Evolutionary conservation across 1,139 yeast genomes (phyloP), one percentile per base, ranked within the genome.

Genomic region (Blastobotrys malaysiensis): DNA sequence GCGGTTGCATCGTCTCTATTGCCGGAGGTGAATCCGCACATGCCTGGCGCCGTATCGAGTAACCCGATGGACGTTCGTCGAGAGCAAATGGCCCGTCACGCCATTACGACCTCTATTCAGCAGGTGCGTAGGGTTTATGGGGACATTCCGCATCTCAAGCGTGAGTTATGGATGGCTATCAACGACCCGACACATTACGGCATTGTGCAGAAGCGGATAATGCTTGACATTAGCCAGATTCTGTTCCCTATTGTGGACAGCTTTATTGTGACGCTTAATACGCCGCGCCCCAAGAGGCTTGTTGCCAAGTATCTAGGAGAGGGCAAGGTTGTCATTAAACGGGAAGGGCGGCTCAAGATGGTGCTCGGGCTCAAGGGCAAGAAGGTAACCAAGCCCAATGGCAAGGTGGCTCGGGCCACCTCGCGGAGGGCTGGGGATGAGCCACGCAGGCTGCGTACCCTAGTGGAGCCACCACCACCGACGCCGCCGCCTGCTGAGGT

Each of bases 231-330:
- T 1, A 76, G 88, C 55, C 81, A 82, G 52, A 77, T 91, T 5
- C 70, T 93, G 45, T 88, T 81, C 64, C 79, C 79, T 46, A 81
- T 89, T n/a, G 70, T 74, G 39, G 85, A 86, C 60, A 75, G 82
- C 2, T 79, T 84, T 49, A 66, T 79, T 19, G 88, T 89, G 1
- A 78, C 74, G 9, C 71, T 90, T 18, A 79, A 83, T 1, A 73
- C 84, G 16, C 97, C 97, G 2, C 77, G 80, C 52, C 84, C 83
- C 58, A 84, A 81, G 68, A 82, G 81, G 62, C 73, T 91, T 43
- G 81, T 80, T 2, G 86, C 87, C 1, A 79, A 77, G 60, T 67
- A 78, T 53, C 56, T 74, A 27, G 83, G 79, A 1, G 71, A 75
- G 14, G 83, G 82, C 2, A 73, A 71, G 52, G 67, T 82, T 5